Conservation (phyloP, 179 eudicot species). For the Silene noctiflora region DNA sequence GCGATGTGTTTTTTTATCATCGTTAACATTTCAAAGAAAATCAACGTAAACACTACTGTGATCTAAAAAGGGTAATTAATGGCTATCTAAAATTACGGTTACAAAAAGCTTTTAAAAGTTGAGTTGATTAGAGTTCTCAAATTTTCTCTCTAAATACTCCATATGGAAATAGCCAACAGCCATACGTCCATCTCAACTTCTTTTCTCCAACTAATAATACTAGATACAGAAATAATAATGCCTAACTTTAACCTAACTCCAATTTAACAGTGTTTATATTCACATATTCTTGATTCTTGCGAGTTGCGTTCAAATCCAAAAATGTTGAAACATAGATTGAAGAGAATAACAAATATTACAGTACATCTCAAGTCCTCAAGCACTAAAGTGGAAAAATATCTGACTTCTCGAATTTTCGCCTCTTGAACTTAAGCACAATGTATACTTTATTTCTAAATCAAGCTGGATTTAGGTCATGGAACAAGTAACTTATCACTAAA, state of each 20-base stretch:
- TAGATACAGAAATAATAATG: not conserved
- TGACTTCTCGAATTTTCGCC: not conserved
- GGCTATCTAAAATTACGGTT: not conserved
- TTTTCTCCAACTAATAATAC: not conserved
- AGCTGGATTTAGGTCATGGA: not conserved
- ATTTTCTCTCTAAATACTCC: not conserved
- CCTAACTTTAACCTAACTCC: not conserved
- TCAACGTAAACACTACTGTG: not conserved
- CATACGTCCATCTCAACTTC: not conserved
- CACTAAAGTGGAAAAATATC: not conserved
- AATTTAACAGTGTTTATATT: not conserved
- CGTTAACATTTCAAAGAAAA: not conserved
- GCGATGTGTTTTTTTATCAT: not conserved
- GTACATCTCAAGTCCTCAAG: not conserved
- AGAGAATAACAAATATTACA: not conserved
- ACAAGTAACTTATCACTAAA: not conserved
- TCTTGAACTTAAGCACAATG: not conserved
- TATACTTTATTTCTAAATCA: not conserved
- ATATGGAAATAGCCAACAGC: not conserved
- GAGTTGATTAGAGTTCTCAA: not conserved
- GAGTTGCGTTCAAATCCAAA: not conserved
- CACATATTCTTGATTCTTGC: not conserved
- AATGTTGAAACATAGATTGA: not conserved
- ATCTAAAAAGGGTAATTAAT: not conserved
- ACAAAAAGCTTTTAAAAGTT: not conserved